Conservation (phyloP, 306 rosid genomes). For the Fagus crenata region DNA sequence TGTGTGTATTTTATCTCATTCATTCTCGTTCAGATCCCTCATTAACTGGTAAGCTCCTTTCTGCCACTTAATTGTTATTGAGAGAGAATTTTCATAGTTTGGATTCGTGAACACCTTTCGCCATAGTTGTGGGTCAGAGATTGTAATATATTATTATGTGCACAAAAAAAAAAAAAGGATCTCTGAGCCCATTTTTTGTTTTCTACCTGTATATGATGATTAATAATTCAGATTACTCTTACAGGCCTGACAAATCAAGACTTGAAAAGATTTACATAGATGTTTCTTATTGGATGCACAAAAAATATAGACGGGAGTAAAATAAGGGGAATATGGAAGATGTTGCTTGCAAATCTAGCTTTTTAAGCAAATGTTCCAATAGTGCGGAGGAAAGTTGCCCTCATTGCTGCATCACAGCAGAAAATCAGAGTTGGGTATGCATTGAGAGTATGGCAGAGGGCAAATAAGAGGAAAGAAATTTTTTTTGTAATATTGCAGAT, state of each 20-base stretch:
- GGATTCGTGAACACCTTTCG: slow-evolving; percentile 5
- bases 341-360: slow-evolving; percentile 33
- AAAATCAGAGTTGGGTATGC: slow-evolving; percentile 30
- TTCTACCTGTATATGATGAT: slow-evolving; percentile 9
- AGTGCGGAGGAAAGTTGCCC: slow-evolving; percentile 31
- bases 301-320: slow-evolving; percentile 37
- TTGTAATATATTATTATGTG: not conserved
- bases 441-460: slow-evolving; percentile 33
- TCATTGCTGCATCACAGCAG: slow-evolving; percentile 33
- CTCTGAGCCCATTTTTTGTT: not conserved
- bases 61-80: not conserved
- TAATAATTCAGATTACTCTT: slow-evolving; percentile 14
- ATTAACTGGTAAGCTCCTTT: slow-evolving; percentile 53
- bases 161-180: not conserved
- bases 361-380: slow-evolving; percentile 34
- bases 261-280: slow-evolving; percentile 33
- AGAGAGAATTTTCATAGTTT: not conserved
- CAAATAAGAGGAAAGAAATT: slow-evolving; percentile 34
- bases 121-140: not conserved
- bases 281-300: slow-evolving; percentile 42
- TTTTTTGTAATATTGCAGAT: slow-evolving; percentile 29
- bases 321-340: slow-evolving; percentile 43
- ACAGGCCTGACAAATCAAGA: slow-evolving; percentile 50
- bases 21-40: slow-evolving; percentile 67
- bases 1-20: slow-evolving; percentile 62